Evolutionary conservation across 2,329 filamentous ascomycete genomes (phyloP).

Genomic region (Alternaria angustiovoidea): DNA sequence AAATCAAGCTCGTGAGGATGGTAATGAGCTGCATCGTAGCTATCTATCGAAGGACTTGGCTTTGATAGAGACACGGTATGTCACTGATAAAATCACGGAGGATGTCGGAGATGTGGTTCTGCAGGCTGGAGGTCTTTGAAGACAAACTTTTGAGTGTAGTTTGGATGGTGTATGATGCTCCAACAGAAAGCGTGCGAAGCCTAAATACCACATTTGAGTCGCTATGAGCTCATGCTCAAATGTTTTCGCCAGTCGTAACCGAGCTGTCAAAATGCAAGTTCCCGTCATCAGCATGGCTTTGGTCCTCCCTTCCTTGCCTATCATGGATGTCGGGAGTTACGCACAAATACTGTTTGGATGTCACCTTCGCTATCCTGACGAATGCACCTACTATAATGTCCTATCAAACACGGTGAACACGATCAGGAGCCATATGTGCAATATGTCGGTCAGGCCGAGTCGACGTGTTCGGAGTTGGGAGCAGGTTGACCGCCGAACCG

Average conservation of each 20-base stretch:
- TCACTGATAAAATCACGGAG: neutral
- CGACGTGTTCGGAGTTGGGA: slow-evolving; percentile 15
- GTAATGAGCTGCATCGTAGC: neutral
- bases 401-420: slow-evolving; percentile 5
- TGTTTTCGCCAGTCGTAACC: slow-evolving; percentile 5
- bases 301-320: slow-evolving; percentile 9
- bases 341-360: slow-evolving; percentile 11
- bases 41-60: neutral
- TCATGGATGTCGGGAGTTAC: slow-evolving; percentile 5
- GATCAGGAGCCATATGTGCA: slow-evolving; percentile 1
- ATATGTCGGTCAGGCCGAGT: slow-evolving; percentile 16
- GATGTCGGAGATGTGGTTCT: neutral
- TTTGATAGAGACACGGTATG: neutral
- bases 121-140: neutral
- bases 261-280: slow-evolving; percentile 30
- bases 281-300: slow-evolving; percentile 26
- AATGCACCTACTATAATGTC: neutral
- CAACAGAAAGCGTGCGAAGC: neutral
- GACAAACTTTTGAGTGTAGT: neutral
- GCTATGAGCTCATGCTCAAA: slow-evolving; percentile 6
- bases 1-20: neutral
- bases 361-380: slow-evolving; percentile 14
- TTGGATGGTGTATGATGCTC: neutral
- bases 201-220: slow-evolving; percentile 8
- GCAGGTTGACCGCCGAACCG: slow-evolving; percentile 14